Evolutionary conservation across 2,329 filamentous ascomycete species (phyloP), one percentile per base, ranked within the genome.

Genomic region (Pestalotiopsis fici): DNA sequence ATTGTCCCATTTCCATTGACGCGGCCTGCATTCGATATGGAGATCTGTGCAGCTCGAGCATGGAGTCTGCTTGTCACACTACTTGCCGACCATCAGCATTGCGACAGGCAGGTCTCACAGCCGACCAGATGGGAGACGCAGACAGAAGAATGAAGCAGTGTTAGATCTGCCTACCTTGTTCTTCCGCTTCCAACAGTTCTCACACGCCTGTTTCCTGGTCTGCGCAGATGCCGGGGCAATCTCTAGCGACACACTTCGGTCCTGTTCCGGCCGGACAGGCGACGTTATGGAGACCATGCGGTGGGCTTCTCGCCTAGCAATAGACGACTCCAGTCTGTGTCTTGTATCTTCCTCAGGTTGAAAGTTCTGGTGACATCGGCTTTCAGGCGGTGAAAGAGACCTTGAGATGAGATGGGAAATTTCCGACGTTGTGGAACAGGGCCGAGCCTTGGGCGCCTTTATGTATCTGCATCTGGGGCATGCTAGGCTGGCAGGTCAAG

Each of bases 121-220:
- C 18, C 54, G 54, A 56, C 4, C n/a, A 59, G n/a, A 18, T 23
- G 47, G 23, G 18, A 4, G 66, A 35, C 60, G 35, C 12, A 21
- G 21, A 31, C 55, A 59, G 39, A 4, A 9, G 55, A 59, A 12
- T 2, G n/a, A 47, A 13, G 18, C 39, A 13, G 39, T 15, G 18
- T 15, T 4, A n/a, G 13, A 18, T 13, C 39, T 47, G 18, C 39
- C 12, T 59, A 73, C 75, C 72, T 77, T 78, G 61, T 78, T 74
- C 64, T 77, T 78, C 28, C 75, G 73, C 60, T 74, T 75, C 73
- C 75, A 77, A 64, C 76, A 78, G 56, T 75, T 70, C 60, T 77
- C 74, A 61, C 75, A 77, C 7, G 76, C 76, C 62, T 77, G 75
- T 9, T 59, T 57, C 4, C 65, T 57, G 11, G 54, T 25, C 27